These are phyloP conservation scores for Niveomyces coronatus DNA, from an alignment of 2,329 filamentous ascomycete species.

Conservation along the genomic window DNA sequence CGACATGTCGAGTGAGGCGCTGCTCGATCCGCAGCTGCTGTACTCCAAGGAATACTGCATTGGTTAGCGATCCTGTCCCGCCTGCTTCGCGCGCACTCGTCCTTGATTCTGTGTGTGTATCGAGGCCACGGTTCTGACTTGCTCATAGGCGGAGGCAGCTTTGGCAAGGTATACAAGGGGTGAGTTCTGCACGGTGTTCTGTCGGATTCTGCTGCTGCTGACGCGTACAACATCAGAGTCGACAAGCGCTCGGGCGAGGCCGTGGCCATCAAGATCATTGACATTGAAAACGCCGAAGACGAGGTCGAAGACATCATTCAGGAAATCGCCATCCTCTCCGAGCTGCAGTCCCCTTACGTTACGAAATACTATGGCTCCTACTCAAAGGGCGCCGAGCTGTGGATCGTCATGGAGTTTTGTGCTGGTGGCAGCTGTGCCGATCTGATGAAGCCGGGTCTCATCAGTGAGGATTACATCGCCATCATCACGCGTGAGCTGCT, in stretches of 20 bases:
- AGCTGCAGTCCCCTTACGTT: constrained; percentile 90
- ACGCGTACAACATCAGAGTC: constrained; percentile 53
- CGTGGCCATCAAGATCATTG: constrained; percentile 97
- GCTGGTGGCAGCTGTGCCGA: constrained; percentile 94
- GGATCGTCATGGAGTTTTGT: constrained; percentile 99
- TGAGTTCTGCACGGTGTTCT: constrained; percentile 28
- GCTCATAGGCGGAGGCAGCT: constrained; percentile 75
- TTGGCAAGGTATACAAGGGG: constrained; percentile 99
- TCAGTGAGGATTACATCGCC: constrained; percentile 91
- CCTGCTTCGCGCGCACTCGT: background rate
- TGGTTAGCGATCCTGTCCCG: constrained; percentile 38
- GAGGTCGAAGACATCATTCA: constrained; percentile 99
- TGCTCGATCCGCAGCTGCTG: constrained; percentile 72
- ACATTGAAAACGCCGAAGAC: constrained; percentile 97
- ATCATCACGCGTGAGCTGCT: constrained; percentile 89
- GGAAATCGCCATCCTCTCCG: constrained; percentile 94
- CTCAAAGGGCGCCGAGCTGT: constrained; percentile 88
- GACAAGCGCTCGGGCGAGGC: constrained; percentile 88
- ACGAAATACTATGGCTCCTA: constrained; percentile 98
- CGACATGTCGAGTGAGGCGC: constrained; percentile 40
- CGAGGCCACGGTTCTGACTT: background rate
- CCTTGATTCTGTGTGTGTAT: too few species aligned
- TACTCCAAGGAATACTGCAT: constrained; percentile 93
- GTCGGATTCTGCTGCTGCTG: constrained; percentile 5
- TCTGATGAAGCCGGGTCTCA: constrained; percentile 84